Base-by-base conservation (phyloP, 2,329 filamentous ascomycete species). In the Tolypocladium amazonense region DNA sequence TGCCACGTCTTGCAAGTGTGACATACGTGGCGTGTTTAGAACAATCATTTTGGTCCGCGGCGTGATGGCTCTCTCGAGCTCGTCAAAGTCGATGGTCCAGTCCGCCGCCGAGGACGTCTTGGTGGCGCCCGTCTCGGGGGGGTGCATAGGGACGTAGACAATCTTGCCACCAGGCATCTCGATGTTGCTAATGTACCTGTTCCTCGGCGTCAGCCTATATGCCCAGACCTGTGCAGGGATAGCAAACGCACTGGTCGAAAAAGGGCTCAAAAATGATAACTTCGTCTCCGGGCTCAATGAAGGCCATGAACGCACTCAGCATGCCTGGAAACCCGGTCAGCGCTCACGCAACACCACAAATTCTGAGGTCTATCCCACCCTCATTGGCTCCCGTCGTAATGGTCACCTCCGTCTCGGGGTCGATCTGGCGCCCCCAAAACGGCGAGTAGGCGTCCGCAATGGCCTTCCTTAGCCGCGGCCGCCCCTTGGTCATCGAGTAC, bases 251-350 rank as follows among this genome's bases (percentile, higher is more conserved):
- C 86, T 99, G 94, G 75, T 99, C 94, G 72, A 97, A 99, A 77
- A 97, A 99, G 14, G 94, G 94, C 77, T 99, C 94, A 72, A 99
- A 97, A 60, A 99, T 84, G 65, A 99, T 97, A 65, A 97, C 94
- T 74, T 99, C 94, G 70, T 99, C 94, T 15, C 91, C 94, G 1
- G 85, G 83, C 75, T 99, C 94, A 61, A 99, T 86, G 68, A 99
- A 99, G 3, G 84, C 94, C 94, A 99, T 97, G 71, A 99, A 97
- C 0, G 92, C 94, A 71, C 90, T 93, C 65, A 99, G 80, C 91
- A 97, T 97, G 68, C 90, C 66, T 68, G 23, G 0, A 39, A 9
- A 15, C 20, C 38, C n/a, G 12, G 38, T 59, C 45, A 61, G 45
- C 7, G n/a, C 20, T 11, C 57, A n/a, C 25, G 6, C 2, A 25